phyloP scores from a whole-genome alignment of 2,329 filamentous ascomycete genomes.

The Hymenoscyphus scutula region DNA sequence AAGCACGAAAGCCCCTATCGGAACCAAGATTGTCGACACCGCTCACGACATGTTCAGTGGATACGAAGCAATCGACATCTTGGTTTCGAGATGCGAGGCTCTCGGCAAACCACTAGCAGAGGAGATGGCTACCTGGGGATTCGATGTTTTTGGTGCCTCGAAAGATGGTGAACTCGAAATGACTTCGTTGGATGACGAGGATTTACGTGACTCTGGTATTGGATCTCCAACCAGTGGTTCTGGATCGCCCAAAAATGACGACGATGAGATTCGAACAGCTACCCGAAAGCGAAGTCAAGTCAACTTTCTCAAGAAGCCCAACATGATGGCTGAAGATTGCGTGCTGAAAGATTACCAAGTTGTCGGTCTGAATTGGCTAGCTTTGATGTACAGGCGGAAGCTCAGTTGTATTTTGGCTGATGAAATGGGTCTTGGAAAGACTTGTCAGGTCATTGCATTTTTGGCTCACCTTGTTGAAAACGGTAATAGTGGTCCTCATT shows the following conservation, averaged over 20 bases:
- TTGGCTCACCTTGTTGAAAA: constrained; percentile 77
- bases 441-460: constrained; percentile 92
- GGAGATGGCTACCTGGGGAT: constrained; percentile 66
- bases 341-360: constrained; percentile 90
- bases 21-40: constrained; percentile 65
- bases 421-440: constrained; percentile 97
- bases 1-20: constrained; percentile 50
- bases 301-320: constrained; percentile 56
- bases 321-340: constrained; percentile 72
- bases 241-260: constrained; percentile 31
- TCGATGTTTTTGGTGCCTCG: constrained; percentile 60
- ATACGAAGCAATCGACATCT: constrained; percentile 77
- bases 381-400: constrained; percentile 73
- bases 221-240: constrained; percentile 55
- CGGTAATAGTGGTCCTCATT: constrained; percentile 65
- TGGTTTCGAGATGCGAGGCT: constrained; percentile 73
- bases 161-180: constrained; percentile 58
- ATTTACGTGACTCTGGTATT: constrained; percentile 62
- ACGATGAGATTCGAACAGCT: constrained; percentile 43
- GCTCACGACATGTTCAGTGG: constrained; percentile 72
- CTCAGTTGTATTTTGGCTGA: constrained; percentile 92
- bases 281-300: constrained; percentile 26
- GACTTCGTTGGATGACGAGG: constrained; percentile 44
- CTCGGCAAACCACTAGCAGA: constrained; percentile 65
- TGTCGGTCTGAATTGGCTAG: constrained; percentile 92